phyloP scores from a whole-genome alignment of 2,329 filamentous ascomycete genomes.

The Talaromyces sp. region DNA sequence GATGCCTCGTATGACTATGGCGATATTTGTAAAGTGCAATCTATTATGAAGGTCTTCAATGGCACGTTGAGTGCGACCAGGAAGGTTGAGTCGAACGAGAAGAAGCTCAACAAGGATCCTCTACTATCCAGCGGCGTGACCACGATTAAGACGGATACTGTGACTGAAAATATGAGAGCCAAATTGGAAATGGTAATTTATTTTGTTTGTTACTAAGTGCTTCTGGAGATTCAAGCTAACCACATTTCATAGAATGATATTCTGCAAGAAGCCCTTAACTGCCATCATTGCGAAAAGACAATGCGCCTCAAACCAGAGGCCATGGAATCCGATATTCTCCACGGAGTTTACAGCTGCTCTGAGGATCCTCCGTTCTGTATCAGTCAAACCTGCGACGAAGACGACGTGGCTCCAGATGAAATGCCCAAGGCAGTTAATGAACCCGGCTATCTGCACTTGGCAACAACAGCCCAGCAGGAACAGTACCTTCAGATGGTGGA shows the following conservation, averaged over 20 bases:
- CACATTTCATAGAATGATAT: constrained; percentile 20
- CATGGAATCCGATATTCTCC: constrained; percentile 18
- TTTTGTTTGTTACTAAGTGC: constrained; percentile 10
- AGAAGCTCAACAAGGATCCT: neutral
- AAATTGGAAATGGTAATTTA: constrained; percentile 16
- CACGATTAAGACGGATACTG: neutral
- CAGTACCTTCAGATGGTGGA: constrained; percentile 9
- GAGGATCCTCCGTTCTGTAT: constrained; percentile 17
- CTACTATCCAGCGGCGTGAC: neutral
- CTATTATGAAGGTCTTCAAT: constrained; percentile 17
- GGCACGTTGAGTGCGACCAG: constrained; percentile 14
- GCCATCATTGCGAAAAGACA: constrained; percentile 15
- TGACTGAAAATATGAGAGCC: constrained; percentile 2
- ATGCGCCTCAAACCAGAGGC: constrained; percentile 11
- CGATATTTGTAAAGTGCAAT: constrained; percentile 15
- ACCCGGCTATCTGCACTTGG: constrained; percentile 15
- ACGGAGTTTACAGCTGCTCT: constrained; percentile 11
- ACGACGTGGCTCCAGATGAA: constrained; percentile 16
- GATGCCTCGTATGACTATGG: constrained; percentile 17
- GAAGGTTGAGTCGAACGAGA: constrained; percentile 5
- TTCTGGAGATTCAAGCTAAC: neutral
- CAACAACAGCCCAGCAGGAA: constrained; percentile 14
- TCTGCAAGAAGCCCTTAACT: constrained; percentile 20
- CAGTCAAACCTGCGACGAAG: constrained; percentile 7
- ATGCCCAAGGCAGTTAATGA: neutral